A percentile compares a stretch with the other conserved stretches of the same genome.
phyloP scores from a whole-genome alignment of 352 stramenopile genomes.

The Globisporangium polare region DNA sequence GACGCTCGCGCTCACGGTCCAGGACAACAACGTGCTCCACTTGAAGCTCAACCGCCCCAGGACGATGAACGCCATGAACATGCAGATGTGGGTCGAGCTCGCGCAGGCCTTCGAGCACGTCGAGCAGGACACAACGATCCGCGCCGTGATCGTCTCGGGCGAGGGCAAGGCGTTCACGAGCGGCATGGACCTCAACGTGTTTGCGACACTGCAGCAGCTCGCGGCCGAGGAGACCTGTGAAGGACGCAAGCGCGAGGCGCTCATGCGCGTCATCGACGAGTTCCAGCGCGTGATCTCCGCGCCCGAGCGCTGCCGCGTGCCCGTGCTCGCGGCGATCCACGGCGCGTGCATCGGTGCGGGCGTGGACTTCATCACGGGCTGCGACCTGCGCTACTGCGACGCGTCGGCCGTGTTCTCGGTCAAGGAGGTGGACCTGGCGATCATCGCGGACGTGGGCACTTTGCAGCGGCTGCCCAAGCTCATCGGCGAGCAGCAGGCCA shows the following conservation, averaged over 20 bases:
- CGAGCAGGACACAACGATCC: slow-evolving; percentile 60
- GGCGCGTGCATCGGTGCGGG: slow-evolving; percentile 80
- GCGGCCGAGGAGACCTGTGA: slow-evolving; percentile 60
- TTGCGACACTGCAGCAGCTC: slow-evolving; percentile 71
- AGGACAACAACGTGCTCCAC: slow-evolving; percentile 58
- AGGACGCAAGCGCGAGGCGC: slow-evolving; percentile 70
- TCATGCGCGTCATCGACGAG: slow-evolving; percentile 75
- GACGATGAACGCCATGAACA: slow-evolving; percentile 86
- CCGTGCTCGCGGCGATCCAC: slow-evolving; percentile 80
- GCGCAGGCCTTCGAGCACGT: slow-evolving; percentile 62
- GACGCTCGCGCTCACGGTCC: slow-evolving; percentile 42
- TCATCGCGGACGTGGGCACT: slow-evolving; percentile 86
- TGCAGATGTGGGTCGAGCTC: slow-evolving; percentile 88
- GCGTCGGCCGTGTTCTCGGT: slow-evolving; percentile 80
- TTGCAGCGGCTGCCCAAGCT: slow-evolving; percentile 85
- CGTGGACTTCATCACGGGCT: slow-evolving; percentile 87
- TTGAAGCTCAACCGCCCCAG: slow-evolving; percentile 81
- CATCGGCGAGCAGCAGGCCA: slow-evolving; percentile 78
- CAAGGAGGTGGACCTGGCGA: slow-evolving; percentile 87
- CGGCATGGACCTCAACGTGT: slow-evolving; percentile 88
- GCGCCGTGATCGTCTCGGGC: slow-evolving; percentile 74
- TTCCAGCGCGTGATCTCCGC: slow-evolving; percentile 86
- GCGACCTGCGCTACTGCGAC: slow-evolving; percentile 83
- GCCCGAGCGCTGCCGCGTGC: slow-evolving; percentile 79
- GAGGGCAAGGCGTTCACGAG: slow-evolving; percentile 81